Base-by-base conservation (phyloP, 2,329 filamentous ascomycete genomes). In the Ophiostoma himal-ulmi region DNA sequence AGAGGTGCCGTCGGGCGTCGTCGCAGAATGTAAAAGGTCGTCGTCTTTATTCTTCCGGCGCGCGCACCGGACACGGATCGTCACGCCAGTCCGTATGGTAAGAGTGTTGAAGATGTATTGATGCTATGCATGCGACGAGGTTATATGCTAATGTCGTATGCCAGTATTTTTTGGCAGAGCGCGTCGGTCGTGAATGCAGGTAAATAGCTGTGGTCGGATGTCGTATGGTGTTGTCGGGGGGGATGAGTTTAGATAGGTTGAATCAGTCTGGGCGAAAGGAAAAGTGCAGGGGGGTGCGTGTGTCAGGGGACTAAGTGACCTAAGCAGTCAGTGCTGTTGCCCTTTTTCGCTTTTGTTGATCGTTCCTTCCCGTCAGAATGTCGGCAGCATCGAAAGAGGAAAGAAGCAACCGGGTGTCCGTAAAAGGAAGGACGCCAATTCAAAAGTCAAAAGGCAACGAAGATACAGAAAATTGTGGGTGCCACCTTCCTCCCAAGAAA, bases 191-290 rank as follows among this genome's bases (percentile, higher is more conserved):
- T 34, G 7, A 26, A 34, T 62, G 57, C 57, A 34, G 26, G 22
- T 26, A 13, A 14, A 2, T 5, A 62, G 22, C 57, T 62, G 26
- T 13, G 57, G 17, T 34, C 57, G 57, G 57, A 34, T 62, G 26
- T 62, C 57, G 57, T 34, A 62, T 34, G 54, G 5, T 60, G 13
- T 60, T 11, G 54, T 62, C 57, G 57, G 57, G 57, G 57, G 26
- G 26, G 30, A 30, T 30, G 30, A 3, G 1, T 30, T 30, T 30
- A 30, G 30, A 30, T 30, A 3, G 30, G 30, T 30, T 30, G 30
- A 30, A 30, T 30, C 3, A 39, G 37, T 39, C 10, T 13, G 37
- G 8, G 44, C 44, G 44, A 48, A 20, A 48, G 44, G 17, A 17
- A 48, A 48, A 48, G 44, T 17, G 44, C 44, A 48, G 44, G 44